Conservation (phyloP, 2,329 filamentous ascomycete genomes). For the Xylaria sp. region DNA sequence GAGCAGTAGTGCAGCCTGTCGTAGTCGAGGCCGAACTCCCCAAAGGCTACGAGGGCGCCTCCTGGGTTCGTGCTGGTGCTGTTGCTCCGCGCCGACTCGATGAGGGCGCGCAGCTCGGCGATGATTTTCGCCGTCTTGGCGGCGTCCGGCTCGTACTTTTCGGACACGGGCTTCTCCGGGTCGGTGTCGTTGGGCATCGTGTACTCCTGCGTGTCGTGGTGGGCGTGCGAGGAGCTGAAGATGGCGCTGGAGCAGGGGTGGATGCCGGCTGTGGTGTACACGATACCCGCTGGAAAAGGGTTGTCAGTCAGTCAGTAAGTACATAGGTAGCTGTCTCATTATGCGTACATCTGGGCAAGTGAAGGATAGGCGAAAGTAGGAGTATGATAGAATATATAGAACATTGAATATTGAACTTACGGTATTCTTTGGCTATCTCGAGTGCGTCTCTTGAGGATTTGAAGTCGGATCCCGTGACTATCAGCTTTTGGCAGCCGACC, state of each 20-base stretch:
- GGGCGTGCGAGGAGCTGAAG: slow-evolving; percentile 65
- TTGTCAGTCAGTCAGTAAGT: no score
- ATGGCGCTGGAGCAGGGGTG: slow-evolving; percentile 87
- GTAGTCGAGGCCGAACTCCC: slow-evolving; percentile 96
- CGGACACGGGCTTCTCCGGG: slow-evolving; percentile 52
- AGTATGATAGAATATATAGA: no score
- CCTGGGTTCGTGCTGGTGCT: slow-evolving; percentile 39
- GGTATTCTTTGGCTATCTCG: slow-evolving; percentile 73
- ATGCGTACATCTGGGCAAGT: no score
- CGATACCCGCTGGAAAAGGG: slow-evolving; percentile 63
- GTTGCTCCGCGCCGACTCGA: slow-evolving; percentile 62
- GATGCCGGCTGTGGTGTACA: slow-evolving; percentile 91
- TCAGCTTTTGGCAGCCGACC: slow-evolving; percentile 85
- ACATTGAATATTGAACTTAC: slow-evolving; percentile 54
- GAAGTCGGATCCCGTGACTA: slow-evolving; percentile 91
- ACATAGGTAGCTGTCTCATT: slow-evolving; percentile 12
- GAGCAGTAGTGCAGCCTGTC: slow-evolving; percentile 85
- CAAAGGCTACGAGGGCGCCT: slow-evolving; percentile 74
- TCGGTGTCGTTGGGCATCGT: slow-evolving; percentile 61
- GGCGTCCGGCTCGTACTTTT: slow-evolving; percentile 55
- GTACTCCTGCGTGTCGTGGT: slow-evolving; percentile 51
- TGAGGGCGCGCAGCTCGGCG: slow-evolving; percentile 65
- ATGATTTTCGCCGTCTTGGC: slow-evolving; percentile 58
- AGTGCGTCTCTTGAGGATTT: slow-evolving; percentile 77
- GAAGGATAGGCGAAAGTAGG: no score